Conservation (phyloP, 805 yeast species). For the Metschnikowia picachoensis region DNA sequence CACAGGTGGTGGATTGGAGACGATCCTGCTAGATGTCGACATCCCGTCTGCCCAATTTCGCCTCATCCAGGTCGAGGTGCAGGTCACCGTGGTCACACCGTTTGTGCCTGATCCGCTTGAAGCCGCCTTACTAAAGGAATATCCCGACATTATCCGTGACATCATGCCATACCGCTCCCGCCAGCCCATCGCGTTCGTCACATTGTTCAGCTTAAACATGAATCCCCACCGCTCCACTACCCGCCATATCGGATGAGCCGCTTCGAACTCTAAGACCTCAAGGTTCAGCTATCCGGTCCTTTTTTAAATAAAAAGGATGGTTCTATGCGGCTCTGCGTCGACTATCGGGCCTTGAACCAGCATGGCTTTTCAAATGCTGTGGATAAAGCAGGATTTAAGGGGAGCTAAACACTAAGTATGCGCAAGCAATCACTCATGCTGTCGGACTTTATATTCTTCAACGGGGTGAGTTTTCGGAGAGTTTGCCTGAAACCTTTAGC, state of each 20-base stretch:
- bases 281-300: too few species aligned
- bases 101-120: not conserved
- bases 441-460: too few species aligned
- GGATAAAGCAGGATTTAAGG: too few species aligned
- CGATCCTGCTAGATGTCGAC: not conserved
- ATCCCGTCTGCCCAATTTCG: not conserved
- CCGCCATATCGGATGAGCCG: constrained; percentile 1
- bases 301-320: too few species aligned
- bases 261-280: constrained; percentile 2
- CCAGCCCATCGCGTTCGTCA: not conserved
- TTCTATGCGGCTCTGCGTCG: too few species aligned
- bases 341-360: too few species aligned
- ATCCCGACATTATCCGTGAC: not conserved
- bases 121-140: not conserved
- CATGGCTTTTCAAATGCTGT: too few species aligned
- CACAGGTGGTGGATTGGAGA: not conserved
- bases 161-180: not conserved
- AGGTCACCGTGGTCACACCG: not conserved
- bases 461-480: too few species aligned
- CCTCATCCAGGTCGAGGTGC: not conserved
- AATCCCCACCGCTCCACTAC: not conserved
- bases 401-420: too few species aligned
- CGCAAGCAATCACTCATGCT: too few species aligned
- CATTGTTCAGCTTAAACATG: not conserved
- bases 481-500: too few species aligned